Evolutionary conservation across 176 grass and related monocot species (phyloP).

Genomic region (Carex cristatella): DNA sequence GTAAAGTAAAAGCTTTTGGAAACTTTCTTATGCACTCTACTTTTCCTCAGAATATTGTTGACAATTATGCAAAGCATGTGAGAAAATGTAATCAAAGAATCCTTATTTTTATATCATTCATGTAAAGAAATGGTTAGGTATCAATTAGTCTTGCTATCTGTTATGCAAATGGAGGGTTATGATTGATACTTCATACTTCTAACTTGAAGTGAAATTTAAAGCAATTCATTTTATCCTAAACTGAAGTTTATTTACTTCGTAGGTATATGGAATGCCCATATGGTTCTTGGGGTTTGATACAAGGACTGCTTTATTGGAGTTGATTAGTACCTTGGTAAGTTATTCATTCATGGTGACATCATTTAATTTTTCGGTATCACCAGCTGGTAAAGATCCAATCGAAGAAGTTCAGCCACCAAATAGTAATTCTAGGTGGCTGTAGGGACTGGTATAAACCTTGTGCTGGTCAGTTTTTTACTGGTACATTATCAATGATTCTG

Average conservation of each 20-base stretch:
- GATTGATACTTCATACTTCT: background rate
- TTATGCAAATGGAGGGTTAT: background rate
- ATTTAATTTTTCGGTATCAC: background rate
- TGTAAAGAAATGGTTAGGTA: background rate
- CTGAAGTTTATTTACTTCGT: background rate
- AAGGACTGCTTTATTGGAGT: conserved; percentile 37
- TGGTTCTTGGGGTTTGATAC: conserved; percentile 29
- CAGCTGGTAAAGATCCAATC: background rate
- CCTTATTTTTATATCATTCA: background rate
- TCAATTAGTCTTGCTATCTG: background rate
- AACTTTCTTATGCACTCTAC: background rate
- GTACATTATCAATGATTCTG: background rate
- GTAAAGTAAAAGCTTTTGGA: conserved; percentile 25
- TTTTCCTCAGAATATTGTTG: background rate
- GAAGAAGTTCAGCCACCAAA: background rate
- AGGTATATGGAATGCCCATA: conserved; percentile 28
- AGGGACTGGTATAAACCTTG: background rate
- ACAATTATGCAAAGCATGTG: background rate
- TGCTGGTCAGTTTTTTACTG: background rate
- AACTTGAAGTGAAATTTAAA: background rate
- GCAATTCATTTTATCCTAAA: background rate
- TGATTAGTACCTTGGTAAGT: conserved; percentile 37
- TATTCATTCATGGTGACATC: background rate
- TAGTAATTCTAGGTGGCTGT: background rate
- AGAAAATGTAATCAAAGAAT: background rate